phyloP scores from a whole-genome alignment of 495 filamentous ascomycete species.

The Choiromyces venosus region DNA sequence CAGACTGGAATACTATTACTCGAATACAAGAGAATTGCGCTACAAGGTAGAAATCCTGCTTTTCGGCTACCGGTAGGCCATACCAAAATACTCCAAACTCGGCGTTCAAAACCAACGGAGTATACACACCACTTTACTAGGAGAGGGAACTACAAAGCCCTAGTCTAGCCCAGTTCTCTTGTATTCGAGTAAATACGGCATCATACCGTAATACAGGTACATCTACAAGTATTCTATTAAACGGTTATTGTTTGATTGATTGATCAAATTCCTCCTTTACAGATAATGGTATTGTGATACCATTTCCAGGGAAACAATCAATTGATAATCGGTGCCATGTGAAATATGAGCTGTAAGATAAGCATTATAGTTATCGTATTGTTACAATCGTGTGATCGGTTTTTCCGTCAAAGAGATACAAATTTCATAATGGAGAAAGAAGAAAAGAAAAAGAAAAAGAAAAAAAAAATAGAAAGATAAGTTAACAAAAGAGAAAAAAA shows the following conservation, averaged over 20 bases:
- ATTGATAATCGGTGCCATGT: neutral
- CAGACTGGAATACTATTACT: neutral
- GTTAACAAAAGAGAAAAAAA: too few species aligned
- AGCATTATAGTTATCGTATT: neutral
- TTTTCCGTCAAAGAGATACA: neutral
- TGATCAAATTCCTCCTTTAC: neutral
- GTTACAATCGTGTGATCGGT: neutral
- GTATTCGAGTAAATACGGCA: too few species aligned
- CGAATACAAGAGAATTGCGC: neutral
- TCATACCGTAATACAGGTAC: too few species aligned
- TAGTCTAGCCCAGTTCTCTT: too few species aligned
- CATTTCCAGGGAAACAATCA: neutral
- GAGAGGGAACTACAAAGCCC: too few species aligned
- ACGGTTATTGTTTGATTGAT: neutral
- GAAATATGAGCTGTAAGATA: neutral
- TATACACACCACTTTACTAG: too few species aligned
- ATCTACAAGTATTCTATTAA: neutral
- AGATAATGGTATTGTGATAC: neutral
- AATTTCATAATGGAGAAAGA: neutral
- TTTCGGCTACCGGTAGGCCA: too few species aligned
- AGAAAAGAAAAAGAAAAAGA: neutral
- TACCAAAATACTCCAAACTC: too few species aligned
- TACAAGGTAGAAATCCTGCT: too few species aligned
- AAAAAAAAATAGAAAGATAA: too few species aligned
- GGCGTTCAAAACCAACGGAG: too few species aligned